Conservation (phyloP, 176 grass and related monocot species). For the Thalia dealbata region DNA sequence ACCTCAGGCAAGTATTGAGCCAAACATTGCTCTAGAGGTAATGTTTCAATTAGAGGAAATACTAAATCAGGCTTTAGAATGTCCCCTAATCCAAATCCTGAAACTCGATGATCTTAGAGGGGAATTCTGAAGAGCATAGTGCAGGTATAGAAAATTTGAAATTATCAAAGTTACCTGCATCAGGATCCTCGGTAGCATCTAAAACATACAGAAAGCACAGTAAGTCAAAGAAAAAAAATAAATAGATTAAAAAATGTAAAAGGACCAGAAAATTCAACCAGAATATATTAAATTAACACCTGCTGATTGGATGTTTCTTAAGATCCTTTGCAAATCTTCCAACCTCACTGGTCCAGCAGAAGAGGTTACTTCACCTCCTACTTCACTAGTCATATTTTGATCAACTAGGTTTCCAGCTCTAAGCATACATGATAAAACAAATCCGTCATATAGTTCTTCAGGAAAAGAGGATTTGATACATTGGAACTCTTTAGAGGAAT, state of each 20-base stretch:
- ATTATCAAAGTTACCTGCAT: constrained; percentile 50
- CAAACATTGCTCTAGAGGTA: too few relatives aligned
- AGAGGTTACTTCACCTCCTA: constrained; percentile 89
- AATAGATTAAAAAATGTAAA: background rate
- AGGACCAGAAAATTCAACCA: background rate
- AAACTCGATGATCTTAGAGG: too few relatives aligned
- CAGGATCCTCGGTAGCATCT: constrained; percentile 57
- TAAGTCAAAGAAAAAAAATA: background rate
- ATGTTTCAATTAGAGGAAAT: too few relatives aligned
- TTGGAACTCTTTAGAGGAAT: too few relatives aligned
- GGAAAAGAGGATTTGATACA: too few relatives aligned
- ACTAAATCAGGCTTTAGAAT: too few relatives aligned
- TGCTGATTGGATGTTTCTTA: constrained; percentile 85
- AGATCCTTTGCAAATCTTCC: constrained; percentile 85
- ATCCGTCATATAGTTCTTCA: background rate
- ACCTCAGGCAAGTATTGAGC: too few relatives aligned
- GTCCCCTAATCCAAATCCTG: too few relatives aligned
- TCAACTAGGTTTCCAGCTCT: constrained; percentile 99
- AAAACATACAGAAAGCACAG: constrained; percentile 14
- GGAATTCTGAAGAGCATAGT: too few relatives aligned
- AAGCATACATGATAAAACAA: constrained; percentile 1
- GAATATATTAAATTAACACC: constrained; percentile 31
- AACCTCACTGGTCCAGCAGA: constrained; percentile 72
- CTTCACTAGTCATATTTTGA: constrained; percentile 77
- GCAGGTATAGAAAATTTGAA: too few relatives aligned